phyloP scores from a whole-genome alignment of 75 land plant genomes.

The Cunninghamia lanceolata region DNA sequence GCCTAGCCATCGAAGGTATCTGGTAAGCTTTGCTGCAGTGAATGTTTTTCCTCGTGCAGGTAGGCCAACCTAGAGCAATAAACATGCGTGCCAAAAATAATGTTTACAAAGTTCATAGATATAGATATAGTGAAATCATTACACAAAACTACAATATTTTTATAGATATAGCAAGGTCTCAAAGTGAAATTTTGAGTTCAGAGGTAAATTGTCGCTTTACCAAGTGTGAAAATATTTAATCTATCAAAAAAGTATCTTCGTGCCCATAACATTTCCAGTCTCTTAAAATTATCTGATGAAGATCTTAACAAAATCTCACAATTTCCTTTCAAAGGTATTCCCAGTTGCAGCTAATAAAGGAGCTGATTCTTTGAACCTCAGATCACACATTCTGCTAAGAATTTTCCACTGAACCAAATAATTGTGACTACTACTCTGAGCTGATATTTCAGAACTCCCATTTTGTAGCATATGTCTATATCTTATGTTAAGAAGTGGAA shows the following conservation, averaged over 20 bases:
- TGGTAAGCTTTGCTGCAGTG: constrained; percentile 96
- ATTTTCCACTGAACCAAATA: not conserved
- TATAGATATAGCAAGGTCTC: not conserved
- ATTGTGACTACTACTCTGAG: not conserved
- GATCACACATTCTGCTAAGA: not conserved
- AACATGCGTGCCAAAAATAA: not conserved
- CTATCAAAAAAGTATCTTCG: not conserved
- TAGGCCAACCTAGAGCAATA: constrained; percentile 73
- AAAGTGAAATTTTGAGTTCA: not conserved
- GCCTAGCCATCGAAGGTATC: constrained; percentile 99
- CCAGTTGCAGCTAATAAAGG: not conserved
- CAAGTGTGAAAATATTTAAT: not conserved
- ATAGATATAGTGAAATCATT: not conserved
- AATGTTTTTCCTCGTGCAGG: constrained; percentile 99
- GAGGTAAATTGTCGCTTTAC: not conserved
- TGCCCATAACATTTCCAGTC: not conserved
- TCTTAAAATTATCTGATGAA: not conserved
- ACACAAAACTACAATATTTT: not conserved
- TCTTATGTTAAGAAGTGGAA: not conserved
- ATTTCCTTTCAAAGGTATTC: not conserved
- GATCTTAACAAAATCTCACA: not conserved
- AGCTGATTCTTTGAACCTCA: not conserved
- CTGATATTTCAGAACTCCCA: not conserved
- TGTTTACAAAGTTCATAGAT: not conserved
- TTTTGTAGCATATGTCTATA: not conserved